Percentiles rank a stretch among this genome's conserved stretches.
phyloP scores from a whole-genome alignment of 148 eudicot species.

The Spergularia bocconei region DNA sequence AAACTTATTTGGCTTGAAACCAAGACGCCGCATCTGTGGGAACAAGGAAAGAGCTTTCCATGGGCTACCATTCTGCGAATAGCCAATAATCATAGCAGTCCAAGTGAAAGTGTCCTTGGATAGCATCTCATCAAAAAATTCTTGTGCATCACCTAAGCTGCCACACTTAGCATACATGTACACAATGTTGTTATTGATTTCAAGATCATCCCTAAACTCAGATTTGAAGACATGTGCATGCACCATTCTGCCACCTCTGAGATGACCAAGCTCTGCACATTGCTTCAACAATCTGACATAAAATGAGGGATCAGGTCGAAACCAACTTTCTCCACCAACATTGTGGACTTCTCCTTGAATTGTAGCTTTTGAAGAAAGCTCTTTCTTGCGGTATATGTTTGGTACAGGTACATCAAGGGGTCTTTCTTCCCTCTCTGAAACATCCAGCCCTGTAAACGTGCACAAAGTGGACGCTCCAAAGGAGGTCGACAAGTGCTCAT shows the following conservation, averaged over 20 bases:
- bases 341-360: neutral
- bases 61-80: constrained; percentile 40
- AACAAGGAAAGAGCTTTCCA: constrained; percentile 41
- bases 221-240: constrained; percentile 49
- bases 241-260: constrained; percentile 46
- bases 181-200: constrained; percentile 35
- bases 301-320: constrained; percentile 12
- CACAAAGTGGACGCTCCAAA: constrained; percentile 1
- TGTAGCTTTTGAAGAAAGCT: constrained; percentile 21
- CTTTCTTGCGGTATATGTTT: constrained; percentile 10
- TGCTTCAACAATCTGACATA: constrained; percentile 39
- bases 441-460: neutral
- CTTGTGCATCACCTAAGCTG: constrained; percentile 35
- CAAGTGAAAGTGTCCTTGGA: constrained; percentile 48
- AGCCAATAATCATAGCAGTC: constrained; percentile 56
- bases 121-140: constrained; percentile 51
- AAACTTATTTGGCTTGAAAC: constrained; percentile 49
- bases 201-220: constrained; percentile 35
- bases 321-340: constrained; percentile 25
- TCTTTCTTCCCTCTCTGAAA: constrained; percentile 17
- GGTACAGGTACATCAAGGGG: neutral
- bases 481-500: constrained; percentile 3
- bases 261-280: constrained; percentile 36
- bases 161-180: constrained; percentile 63
- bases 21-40: constrained; percentile 39